phyloP scores from a whole-genome alignment of 1,139 yeast genomes.

The Barnettozyma hawaiiensis region DNA sequence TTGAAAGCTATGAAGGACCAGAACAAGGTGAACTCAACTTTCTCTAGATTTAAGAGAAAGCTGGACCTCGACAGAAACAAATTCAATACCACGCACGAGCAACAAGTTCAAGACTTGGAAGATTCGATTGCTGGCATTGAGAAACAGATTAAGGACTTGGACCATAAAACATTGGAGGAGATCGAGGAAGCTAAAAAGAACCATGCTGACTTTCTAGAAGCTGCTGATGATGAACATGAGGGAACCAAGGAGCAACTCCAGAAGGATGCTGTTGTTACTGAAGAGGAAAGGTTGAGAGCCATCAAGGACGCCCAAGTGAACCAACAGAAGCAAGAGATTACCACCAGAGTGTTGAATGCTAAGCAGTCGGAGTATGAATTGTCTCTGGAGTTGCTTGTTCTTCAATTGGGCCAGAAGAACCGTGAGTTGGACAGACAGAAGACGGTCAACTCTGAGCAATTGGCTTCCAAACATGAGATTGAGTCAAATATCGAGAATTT shows the following conservation, averaged over 20 bases:
- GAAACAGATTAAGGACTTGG: constrained; percentile 22
- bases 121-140: constrained; percentile 21
- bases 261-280: constrained; percentile 16
- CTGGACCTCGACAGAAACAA: constrained; percentile 21
- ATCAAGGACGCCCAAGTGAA: constrained; percentile 19
- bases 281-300: constrained; percentile 13
- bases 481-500: constrained; percentile 17
- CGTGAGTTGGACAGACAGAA: constrained; percentile 23
- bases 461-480: constrained; percentile 16
- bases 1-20: constrained; percentile 23
- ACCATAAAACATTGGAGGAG: constrained; percentile 25
- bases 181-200: constrained; percentile 21
- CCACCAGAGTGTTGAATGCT: constrained; percentile 23
- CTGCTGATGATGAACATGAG: constrained; percentile 23
- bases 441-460: constrained; percentile 16
- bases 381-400: constrained; percentile 19
- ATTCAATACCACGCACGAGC: constrained; percentile 22
- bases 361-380: constrained; percentile 24
- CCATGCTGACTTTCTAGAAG: constrained; percentile 15
- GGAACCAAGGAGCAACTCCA: constrained; percentile 17
- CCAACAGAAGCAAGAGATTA: constrained; percentile 22
- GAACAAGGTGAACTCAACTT: constrained; percentile 21
- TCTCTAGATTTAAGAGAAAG: constrained; percentile 25
- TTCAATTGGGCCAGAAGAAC: constrained; percentile 22
- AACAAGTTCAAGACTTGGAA: constrained; percentile 30